Percentiles rank a stretch among this genome's conserved stretches.
Conservation (phyloP, 2,329 filamentous ascomycete species). For the Akanthomyces dipterigenus region DNA sequence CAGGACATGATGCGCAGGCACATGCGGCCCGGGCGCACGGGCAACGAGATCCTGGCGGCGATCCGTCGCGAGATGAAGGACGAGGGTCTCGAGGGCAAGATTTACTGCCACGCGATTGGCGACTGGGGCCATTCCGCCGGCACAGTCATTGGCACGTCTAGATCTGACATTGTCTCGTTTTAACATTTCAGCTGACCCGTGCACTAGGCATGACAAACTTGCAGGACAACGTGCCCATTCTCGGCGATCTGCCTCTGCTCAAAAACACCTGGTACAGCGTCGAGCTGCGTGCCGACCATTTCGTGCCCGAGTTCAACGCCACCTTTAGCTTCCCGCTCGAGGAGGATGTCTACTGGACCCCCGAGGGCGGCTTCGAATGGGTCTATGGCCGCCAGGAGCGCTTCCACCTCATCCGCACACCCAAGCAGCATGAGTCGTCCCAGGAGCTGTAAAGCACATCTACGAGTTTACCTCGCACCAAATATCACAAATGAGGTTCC, state of each 20-base stretch:
- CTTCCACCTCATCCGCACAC: conserved; percentile 31
- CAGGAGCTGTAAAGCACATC: background rate
- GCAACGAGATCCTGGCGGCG: conserved; percentile 37
- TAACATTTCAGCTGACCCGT: background rate
- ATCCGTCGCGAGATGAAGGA: conserved; percentile 32
- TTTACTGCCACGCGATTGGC: conserved; percentile 44
- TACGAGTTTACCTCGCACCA: background rate
- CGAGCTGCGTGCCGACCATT: conserved; percentile 42
- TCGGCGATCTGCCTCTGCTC: conserved; percentile 40
- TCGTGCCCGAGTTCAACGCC: conserved; percentile 36
- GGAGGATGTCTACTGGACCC: conserved; percentile 43
- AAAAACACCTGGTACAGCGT: conserved; percentile 43
- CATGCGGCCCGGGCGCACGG: conserved; percentile 37
- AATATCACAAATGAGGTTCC: background rate
- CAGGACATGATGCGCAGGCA: conserved; percentile 40
- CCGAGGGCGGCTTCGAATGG: conserved; percentile 38
- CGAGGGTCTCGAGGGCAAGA: conserved; percentile 38
- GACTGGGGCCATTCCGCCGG: conserved; percentile 46
- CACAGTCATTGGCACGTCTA: conserved; percentile 35
- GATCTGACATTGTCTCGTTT: too few species aligned
- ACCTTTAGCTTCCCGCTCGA: conserved; percentile 41
- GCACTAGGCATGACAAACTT: conserved; percentile 42
- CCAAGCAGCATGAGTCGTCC: background rate
- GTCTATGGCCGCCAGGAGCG: conserved; percentile 41
- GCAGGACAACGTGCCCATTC: conserved; percentile 38